phyloP scores from a whole-genome alignment of 768 basidiomycete genomes.

The Agrocybe chaxingu region DNA sequence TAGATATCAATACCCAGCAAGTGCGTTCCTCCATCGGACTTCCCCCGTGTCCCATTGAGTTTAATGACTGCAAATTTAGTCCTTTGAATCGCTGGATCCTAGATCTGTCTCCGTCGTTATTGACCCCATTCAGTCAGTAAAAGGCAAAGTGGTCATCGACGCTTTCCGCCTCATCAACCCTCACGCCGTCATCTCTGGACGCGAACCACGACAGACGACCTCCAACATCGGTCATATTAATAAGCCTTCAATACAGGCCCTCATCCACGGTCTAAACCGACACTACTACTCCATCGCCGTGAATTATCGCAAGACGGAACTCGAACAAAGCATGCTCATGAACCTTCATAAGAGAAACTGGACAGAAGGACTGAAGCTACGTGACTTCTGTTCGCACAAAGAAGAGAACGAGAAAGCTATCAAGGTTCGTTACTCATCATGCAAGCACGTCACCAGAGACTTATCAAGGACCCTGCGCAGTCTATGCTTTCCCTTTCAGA shows the following conservation, averaged over 20 bases:
- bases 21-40: slow-evolving; percentile 32
- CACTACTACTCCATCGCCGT: slow-evolving; percentile 99
- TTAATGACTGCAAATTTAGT: slow-evolving; percentile 43
- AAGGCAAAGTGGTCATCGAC: slow-evolving; percentile 98
- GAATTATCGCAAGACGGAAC: slow-evolving; percentile 96
- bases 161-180: slow-evolving; percentile 98
- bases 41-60: slow-evolving; percentile 8
- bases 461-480: slow-evolving; percentile 36
- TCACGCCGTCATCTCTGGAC: slow-evolving; percentile 82
- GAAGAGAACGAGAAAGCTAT: slow-evolving; percentile 89
- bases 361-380: slow-evolving; percentile 93
- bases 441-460: slow-evolving; percentile 5
- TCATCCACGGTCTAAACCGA: slow-evolving; percentile 95
- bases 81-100: slow-evolving; percentile 90
- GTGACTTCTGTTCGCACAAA: slow-evolving; percentile 88
- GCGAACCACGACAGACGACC: slow-evolving; percentile 95
- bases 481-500: slow-evolving; percentile 91
- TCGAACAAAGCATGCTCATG: slow-evolving; percentile 98
- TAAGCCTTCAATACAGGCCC: slow-evolving; percentile 98
- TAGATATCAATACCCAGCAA: slow-evolving; percentile 99
- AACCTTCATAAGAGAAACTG: slow-evolving; percentile 98
- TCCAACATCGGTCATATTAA: slow-evolving; percentile 99
- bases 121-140: slow-evolving; percentile 98
- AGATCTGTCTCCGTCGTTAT: slow-evolving; percentile 97
- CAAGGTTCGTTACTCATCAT: slow-evolving; percentile 58